Evolutionary conservation across 2,329 filamentous ascomycete genomes (phyloP), one percentile per base, ranked within the genome.

Genomic region (Colletotrichum orbiculare): DNA sequence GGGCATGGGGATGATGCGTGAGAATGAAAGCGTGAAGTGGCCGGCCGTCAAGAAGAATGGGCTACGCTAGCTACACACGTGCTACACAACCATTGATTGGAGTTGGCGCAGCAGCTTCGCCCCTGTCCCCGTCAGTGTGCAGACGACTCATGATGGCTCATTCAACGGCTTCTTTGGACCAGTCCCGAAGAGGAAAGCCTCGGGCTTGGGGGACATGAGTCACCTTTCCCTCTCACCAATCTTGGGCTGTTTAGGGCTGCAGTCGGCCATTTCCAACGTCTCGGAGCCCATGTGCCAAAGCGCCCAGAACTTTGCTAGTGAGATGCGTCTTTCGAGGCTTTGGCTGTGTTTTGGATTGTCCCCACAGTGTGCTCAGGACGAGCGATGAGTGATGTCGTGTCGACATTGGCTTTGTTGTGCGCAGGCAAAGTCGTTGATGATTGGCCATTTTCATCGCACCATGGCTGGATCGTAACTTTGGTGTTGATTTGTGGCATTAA

Each of bases 161-260:
- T 63, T 61, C 63, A 57, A 62, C 53, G 42, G 63, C 25, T 54
- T 41, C 25, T 41, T 39, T 53, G 33, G 35, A 47, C 37, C 12
- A 50, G 13, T 56, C 63, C 63, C 52, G 42, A 66, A 57, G 2
- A 42, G 58, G 63, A 56, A 63, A 59, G 63, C 54, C 58, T 62
- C 25, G 38, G 4, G 11, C 58, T 45, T 7, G 9, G 49, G 33
- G 46, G 35, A 33, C 15, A 13, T 65, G 62, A 65, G 58, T 62
- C 62, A 65, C 46, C 41, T 6, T 4, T 34, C 17, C 33, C 13
- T 50, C 43, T 13, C 52, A 17, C 41, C 46, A 17, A 8, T 57
- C n/a, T 5, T 1, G 4, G 25, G 25, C 25, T 25, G 25, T 25
- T 25, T 25, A 25, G 3, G 25, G 25, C 25, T 25, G 25, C 25